phyloP scores from a whole-genome alignment of 495 filamentous ascomycete species.

The Podospora bellae-mahoneyi region DNA sequence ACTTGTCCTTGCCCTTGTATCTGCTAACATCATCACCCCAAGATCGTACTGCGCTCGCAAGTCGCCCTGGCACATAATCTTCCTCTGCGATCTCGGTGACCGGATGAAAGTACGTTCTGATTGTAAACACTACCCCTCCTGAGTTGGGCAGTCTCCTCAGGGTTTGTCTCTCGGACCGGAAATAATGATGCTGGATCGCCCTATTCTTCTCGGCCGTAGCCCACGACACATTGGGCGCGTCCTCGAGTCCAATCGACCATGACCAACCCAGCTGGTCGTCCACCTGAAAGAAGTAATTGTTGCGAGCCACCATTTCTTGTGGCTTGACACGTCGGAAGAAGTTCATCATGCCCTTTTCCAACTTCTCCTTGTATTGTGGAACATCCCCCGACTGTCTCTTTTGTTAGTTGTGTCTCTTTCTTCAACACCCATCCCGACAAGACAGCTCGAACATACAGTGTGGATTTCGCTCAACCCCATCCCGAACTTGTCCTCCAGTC shows the following conservation, averaged over 20 bases:
- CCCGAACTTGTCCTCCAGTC: slow-evolving; percentile 76
- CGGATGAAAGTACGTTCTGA: slow-evolving; percentile 74
- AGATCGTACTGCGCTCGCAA: slow-evolving; percentile 72
- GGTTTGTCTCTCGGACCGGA: slow-evolving; percentile 76
- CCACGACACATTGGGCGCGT: slow-evolving; percentile 62
- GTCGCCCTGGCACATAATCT: slow-evolving; percentile 64
- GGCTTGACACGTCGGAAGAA: slow-evolving; percentile 67
- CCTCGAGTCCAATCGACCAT: slow-evolving; percentile 70
- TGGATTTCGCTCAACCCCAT: slow-evolving; percentile 85
- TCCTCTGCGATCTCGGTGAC: slow-evolving; percentile 63
- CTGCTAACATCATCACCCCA: slow-evolving; percentile 81
- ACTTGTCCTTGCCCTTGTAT: slow-evolving; percentile 83
- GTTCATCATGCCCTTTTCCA: slow-evolving; percentile 81
- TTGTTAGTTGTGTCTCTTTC: neutral
- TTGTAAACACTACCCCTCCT: slow-evolving; percentile 78
- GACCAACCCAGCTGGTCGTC: slow-evolving; percentile 72
- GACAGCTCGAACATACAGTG: slow-evolving; percentile 35
- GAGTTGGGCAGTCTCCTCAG: slow-evolving; percentile 67
- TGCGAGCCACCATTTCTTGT: slow-evolving; percentile 58
- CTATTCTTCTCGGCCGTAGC: slow-evolving; percentile 72
- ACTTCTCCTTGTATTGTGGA: slow-evolving; percentile 69
- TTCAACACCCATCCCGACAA: neutral
- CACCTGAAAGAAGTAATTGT: slow-evolving; percentile 76
- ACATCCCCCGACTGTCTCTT: slow-evolving; percentile 60
- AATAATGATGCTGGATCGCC: slow-evolving; percentile 71